Conservation (phyloP, 257 asterid species). For the Petunia secreta region DNA sequence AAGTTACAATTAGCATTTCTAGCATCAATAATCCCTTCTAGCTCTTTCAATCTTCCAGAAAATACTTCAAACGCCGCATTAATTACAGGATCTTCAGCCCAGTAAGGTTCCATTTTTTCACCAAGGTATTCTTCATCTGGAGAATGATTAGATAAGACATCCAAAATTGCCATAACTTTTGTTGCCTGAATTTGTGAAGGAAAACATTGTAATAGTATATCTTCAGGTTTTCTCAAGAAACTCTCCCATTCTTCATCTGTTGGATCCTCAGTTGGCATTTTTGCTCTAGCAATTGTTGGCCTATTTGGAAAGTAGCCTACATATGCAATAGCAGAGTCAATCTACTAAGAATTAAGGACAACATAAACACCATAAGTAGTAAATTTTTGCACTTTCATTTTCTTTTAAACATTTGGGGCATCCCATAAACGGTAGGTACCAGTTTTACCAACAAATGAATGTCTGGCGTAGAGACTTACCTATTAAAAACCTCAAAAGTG, state of each 20-base stretch:
- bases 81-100: slow-evolving; percentile 47
- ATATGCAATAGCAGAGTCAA: slow-evolving; percentile 22
- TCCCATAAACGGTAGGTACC: not conserved
- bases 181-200: slow-evolving; percentile 76
- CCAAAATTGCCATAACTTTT: slow-evolving; percentile 50
- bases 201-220: slow-evolving; percentile 48
- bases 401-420: no score
- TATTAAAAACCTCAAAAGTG: not conserved
- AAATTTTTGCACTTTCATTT: no score
- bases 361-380: not conserved
- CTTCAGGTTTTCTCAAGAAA: slow-evolving; percentile 65
- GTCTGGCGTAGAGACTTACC: not conserved
- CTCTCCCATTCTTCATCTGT: slow-evolving; percentile 35
- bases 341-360: not conserved
- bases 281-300: slow-evolving; percentile 61
- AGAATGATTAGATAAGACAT: slow-evolving; percentile 71
- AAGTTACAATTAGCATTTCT: slow-evolving; percentile 43
- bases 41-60: slow-evolving; percentile 49
- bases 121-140: slow-evolving; percentile 88
- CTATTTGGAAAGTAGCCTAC: slow-evolving; percentile 78
- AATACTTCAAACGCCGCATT: slow-evolving; percentile 56
- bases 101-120: slow-evolving; percentile 38
- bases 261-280: slow-evolving; percentile 71
- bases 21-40: slow-evolving; percentile 69
- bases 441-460: not conserved